These are phyloP conservation scores for Thielaviopsis cerberus DNA, from an alignment of 2,329 filamentous ascomycete species.

Conservation along the genomic window DNA sequence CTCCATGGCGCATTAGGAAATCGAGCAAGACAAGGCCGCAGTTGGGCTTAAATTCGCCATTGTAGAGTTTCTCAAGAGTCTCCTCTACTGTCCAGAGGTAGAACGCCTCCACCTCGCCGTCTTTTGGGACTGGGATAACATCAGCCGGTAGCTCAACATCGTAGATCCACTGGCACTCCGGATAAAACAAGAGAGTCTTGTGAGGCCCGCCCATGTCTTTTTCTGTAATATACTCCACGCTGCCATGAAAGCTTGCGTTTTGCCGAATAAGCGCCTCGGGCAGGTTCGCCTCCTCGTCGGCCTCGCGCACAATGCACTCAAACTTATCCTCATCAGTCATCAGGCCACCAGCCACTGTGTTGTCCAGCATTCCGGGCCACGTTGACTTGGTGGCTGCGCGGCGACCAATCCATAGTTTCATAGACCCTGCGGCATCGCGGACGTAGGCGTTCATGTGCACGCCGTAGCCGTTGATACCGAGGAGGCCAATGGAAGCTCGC, in stretches of 20 bases:
- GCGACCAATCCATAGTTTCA: constrained; percentile 72
- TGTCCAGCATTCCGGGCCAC: constrained; percentile 84
- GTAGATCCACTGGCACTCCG: constrained; percentile 82
- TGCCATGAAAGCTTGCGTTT: constrained; percentile 41
- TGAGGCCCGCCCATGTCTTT: background rate
- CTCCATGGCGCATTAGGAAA: constrained; percentile 73
- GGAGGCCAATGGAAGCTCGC: constrained; percentile 51
- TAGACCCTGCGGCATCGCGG: constrained; percentile 27
- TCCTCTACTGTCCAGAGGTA: constrained; percentile 60
- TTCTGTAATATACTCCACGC: constrained; percentile 68
- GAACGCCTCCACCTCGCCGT: constrained; percentile 80
- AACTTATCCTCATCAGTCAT: constrained; percentile 63
- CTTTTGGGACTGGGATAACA: constrained; percentile 55
- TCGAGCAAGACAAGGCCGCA: constrained; percentile 70
- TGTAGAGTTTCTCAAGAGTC: constrained; percentile 48
- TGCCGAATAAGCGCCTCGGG: constrained; percentile 48
- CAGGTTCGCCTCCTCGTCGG: constrained; percentile 73
- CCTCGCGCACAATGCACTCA: constrained; percentile 69
- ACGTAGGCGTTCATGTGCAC: constrained; percentile 67
- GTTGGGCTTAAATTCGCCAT: constrained; percentile 79
- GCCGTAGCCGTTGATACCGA: constrained; percentile 62
- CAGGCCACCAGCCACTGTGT: constrained; percentile 69
- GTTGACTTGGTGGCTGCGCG: constrained; percentile 64
- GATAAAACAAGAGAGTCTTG: constrained; percentile 58
- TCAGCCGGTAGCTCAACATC: constrained; percentile 59